phyloP scores from a whole-genome alignment of 257 asterid genomes.

The Solanum lignicaule region DNA sequence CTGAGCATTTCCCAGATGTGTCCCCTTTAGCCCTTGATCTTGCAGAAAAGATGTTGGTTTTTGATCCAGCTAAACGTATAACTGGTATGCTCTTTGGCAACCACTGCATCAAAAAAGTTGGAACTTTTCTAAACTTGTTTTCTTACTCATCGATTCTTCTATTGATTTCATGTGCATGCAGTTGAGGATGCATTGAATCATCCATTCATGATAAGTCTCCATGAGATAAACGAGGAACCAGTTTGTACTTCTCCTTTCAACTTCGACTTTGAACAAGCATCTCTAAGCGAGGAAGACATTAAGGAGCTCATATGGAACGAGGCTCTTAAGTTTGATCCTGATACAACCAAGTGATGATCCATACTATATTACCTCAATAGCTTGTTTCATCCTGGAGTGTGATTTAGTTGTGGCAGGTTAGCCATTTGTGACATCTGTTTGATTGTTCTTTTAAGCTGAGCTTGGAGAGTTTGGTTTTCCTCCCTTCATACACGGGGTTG shows the following conservation, averaged over 20 bases:
- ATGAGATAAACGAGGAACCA: slow-evolving; percentile 56
- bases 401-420: background rate
- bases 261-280: slow-evolving; percentile 74
- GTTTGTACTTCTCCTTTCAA: slow-evolving; percentile 60
- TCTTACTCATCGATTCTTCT: background rate
- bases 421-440: background rate
- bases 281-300: slow-evolving; percentile 72
- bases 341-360: slow-evolving; percentile 4
- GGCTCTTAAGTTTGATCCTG: slow-evolving; percentile 61
- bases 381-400: background rate
- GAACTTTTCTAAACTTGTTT: background rate
- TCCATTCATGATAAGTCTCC: slow-evolving; percentile 60
- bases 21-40: slow-evolving; percentile 70
- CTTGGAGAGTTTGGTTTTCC: background rate
- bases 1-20: slow-evolving; percentile 49
- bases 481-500: background rate
- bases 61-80: slow-evolving; percentile 82
- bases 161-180: background rate
- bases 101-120: background rate
- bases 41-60: slow-evolving; percentile 66
- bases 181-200: slow-evolving; percentile 79
- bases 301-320: slow-evolving; percentile 83
- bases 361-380: background rate
- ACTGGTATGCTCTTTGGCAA: slow-evolving; percentile 37
- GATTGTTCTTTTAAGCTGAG: background rate